Evolutionary conservation across 73 alveolate genomes (phyloP), one percentile per base, ranked within the genome.

Genomic region (Stentor roeselii): DNA sequence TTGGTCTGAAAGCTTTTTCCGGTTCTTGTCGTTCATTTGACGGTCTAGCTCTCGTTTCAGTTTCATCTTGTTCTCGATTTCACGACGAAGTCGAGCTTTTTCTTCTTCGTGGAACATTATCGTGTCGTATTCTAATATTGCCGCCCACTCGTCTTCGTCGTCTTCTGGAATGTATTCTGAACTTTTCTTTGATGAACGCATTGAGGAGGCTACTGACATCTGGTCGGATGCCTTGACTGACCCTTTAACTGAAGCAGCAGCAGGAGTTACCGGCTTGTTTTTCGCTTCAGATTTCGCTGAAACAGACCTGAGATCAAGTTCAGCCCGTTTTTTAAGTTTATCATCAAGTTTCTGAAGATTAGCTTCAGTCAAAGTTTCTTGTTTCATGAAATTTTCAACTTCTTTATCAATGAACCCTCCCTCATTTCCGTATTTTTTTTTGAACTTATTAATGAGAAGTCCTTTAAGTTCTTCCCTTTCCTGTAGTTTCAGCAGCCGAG

Each of bases 71-170:
- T 15, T 15, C 14, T 58, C 74, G 27, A 15, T 58, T 58, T 58
- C 74, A 15, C 74, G 14, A 14, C n/a, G n/a, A 14, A 15, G 14
- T 58, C 74, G 14, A 15, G 74, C 74, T 58, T 21, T 58, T 58
- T 58, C 74, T 21, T 58, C 74, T 58, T 58, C 74, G 14, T 21
- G 14, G n/a, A 58, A 58, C n/a, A 15, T 15, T 15, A 58, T 58
- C 14, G 14, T 58, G 14, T 58, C 74, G n/a, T 58, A 58, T 58
- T 21, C 27, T 15, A 58, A 21, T 15, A 58, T 58, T 15, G 74
- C 74, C 14, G 74, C 74, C 74, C 74, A 58, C 74, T 58, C 74
- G n/a, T 58, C 74, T 58, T 58, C 74, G 27, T 58, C 74, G n/a
- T 58, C n/a, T 15, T 58, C 74, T 58, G n/a, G n/a, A 21, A n/a